Base-by-base conservation (phyloP, 2,329 filamentous ascomycete genomes). In the Phialophora verrucosa region DNA sequence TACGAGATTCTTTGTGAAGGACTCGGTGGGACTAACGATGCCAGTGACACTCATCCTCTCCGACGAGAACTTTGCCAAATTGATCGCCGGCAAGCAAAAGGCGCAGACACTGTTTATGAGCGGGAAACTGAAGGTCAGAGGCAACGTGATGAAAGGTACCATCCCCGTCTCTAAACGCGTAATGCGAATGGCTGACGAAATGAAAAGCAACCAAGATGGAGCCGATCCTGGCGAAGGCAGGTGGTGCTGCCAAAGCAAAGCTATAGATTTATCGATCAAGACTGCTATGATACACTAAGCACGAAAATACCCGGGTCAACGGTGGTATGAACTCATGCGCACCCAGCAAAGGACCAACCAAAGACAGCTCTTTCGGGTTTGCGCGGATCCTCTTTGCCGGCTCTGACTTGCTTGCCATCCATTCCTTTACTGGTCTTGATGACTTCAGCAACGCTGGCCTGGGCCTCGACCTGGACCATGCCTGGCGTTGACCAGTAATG, bases 41-140 rank as follows among this genome's bases (percentile, higher is more conserved):
- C 23, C 66, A 95, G 94, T 98, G 67, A 96, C 92, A n/a, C 86
- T 98, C 54, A 79, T 85, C 4, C 87, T 98, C 72, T 91, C 89
- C 67, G 95, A 99, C 70, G 86, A 87, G 65, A 92, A 98, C 81
- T 99, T 99, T 77, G 87, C 83, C 72, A 89, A 90, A 78, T 86
- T 99, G 71, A 89, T 96, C 62, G 76, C 84, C 44, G 95, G 95
- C 77, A 92, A 96, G 84, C 92, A 91, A 74, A 97, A 97, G 77
- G 93, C 95, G 64, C 95, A 99, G 85, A 89, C 90, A 74, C 83
- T 99, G 71, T 97, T 98, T 83, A 98, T 99, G 94, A 87, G 87
- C n/a, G 95, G 95, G 75, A 97, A 97, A 86, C 85, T 99, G 77
- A 99, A 98, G 91, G 88, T 98, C 78, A 96, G 93, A 88, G 95